phyloP scores from a whole-genome alignment of 192 early-diverging fungal genomes.

The Spizellomyces punctatus region DNA sequence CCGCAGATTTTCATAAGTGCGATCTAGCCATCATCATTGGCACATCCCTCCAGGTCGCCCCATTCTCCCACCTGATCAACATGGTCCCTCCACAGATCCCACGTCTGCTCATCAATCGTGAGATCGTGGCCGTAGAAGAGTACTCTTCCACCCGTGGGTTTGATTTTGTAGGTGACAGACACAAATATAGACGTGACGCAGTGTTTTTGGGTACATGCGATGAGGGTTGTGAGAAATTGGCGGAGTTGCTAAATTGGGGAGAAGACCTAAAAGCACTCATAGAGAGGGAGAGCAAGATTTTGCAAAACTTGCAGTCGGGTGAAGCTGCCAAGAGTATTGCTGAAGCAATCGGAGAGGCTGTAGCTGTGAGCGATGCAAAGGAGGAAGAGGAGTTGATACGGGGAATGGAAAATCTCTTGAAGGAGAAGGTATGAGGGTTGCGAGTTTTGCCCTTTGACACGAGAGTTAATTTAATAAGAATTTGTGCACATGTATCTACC shows the following conservation, averaged over 20 bases:
- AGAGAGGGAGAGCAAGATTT: background rate
- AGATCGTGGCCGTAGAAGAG: slow-evolving; percentile 66
- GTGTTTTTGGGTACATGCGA: slow-evolving; percentile 84
- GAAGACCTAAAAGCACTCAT: slow-evolving; percentile 43
- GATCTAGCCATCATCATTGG: slow-evolving; percentile 95
- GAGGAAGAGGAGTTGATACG: background rate
- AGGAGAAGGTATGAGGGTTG: no score
- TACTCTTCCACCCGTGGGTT: slow-evolving; percentile 41
- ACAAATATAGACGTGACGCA: slow-evolving; percentile 73
- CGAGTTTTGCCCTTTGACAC: no score
- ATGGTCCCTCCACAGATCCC: slow-evolving; percentile 66
- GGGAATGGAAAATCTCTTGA: background rate
- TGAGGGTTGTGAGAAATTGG: slow-evolving; percentile 69
- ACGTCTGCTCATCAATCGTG: slow-evolving; percentile 88
- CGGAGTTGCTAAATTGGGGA: slow-evolving; percentile 73
- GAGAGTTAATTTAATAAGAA: no score
- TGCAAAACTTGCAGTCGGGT: background rate
- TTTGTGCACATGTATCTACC: no score
- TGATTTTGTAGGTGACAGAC: slow-evolving; percentile 75
- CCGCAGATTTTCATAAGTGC: slow-evolving; percentile 71
- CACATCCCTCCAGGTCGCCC: slow-evolving; percentile 86
- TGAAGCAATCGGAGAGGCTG: background rate
- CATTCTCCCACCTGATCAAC: slow-evolving; percentile 82
- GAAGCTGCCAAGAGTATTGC: background rate
- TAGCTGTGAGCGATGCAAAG: background rate